Percentiles rank a stretch among this genome's conserved stretches.
phyloP scores from a whole-genome alignment of 768 basidiomycete genomes.

The Boletus tomentosulus region DNA sequence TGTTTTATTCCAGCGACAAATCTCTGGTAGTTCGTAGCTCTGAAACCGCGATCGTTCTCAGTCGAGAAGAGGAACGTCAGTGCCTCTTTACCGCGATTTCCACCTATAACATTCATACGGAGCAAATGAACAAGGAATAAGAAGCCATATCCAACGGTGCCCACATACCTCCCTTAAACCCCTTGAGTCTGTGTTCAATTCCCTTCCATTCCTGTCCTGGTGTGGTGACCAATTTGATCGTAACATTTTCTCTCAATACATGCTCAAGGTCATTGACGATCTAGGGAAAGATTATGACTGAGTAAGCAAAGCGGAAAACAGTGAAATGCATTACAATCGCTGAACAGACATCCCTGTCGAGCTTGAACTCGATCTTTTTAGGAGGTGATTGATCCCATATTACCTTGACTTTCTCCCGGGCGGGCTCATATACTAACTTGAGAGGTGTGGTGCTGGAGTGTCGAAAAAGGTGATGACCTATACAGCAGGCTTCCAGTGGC shows the following conservation, averaged over 20 bases:
- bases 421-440: constrained; percentile 11
- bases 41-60: constrained; percentile 13
- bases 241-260: constrained; percentile 13
- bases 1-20: constrained; percentile 15
- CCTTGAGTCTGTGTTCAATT: constrained; percentile 9
- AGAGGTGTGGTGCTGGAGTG: constrained; percentile 11
- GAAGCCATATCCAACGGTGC: not conserved
- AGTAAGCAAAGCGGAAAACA: not conserved
- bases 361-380: constrained; percentile 12
- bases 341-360: constrained; percentile 11
- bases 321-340: constrained; percentile 12
- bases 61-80: constrained; percentile 26
- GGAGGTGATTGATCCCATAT: constrained; percentile 7
- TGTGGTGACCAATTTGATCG: constrained; percentile 19
- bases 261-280: constrained; percentile 16
- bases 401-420: constrained; percentile 8
- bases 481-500: constrained; percentile 27
- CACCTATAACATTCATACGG: constrained; percentile 13
- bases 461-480: constrained; percentile 20
- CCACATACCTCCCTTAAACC: constrained; percentile 26
- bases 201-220: constrained; percentile 3
- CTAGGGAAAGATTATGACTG: constrained; percentile 9
- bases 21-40: constrained; percentile 18
- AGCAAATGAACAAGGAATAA: not conserved
- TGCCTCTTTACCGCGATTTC: not conserved